Evolutionary conservation across 805 yeast species (phyloP).

Genomic region (Wickerhamiella siamensis): DNA sequence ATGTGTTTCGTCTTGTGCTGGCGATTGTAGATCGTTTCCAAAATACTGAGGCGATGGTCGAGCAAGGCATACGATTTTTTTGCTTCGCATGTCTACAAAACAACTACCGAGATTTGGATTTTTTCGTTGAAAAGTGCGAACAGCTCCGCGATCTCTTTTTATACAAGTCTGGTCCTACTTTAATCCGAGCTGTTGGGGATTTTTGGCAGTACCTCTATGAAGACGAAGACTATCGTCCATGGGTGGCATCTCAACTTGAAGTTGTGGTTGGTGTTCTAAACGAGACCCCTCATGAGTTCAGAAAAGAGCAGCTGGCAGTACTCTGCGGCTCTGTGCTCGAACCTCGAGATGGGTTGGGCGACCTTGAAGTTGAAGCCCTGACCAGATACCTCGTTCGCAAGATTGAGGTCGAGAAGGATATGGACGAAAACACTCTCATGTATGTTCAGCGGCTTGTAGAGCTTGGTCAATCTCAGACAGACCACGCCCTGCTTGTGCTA

Average conservation of each 20-base stretch:
- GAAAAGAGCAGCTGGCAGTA: background rate
- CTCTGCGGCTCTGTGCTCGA: background rate
- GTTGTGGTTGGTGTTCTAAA: background rate
- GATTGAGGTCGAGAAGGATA: background rate
- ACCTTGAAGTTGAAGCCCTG: background rate
- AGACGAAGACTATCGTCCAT: background rate
- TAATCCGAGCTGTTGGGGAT: background rate
- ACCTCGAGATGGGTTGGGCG: background rate
- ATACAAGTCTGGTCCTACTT: background rate
- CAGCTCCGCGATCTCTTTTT: background rate
- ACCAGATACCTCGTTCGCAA: background rate
- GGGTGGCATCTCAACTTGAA: background rate
- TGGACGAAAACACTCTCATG: background rate
- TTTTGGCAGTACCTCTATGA: background rate
- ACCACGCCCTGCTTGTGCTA: background rate
- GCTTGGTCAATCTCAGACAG: background rate
- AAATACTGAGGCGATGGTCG: background rate
- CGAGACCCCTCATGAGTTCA: background rate
- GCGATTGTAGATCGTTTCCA: background rate
- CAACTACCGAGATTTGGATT: background rate
- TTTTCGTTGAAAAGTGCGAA: background rate
- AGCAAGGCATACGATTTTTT: background rate
- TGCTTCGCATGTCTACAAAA: background rate
- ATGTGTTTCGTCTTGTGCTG: background rate
- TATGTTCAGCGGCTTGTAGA: background rate